Evolutionary conservation across 2,329 filamentous ascomycete species (phyloP).

Genomic region (Monosporascus ibericus): DNA sequence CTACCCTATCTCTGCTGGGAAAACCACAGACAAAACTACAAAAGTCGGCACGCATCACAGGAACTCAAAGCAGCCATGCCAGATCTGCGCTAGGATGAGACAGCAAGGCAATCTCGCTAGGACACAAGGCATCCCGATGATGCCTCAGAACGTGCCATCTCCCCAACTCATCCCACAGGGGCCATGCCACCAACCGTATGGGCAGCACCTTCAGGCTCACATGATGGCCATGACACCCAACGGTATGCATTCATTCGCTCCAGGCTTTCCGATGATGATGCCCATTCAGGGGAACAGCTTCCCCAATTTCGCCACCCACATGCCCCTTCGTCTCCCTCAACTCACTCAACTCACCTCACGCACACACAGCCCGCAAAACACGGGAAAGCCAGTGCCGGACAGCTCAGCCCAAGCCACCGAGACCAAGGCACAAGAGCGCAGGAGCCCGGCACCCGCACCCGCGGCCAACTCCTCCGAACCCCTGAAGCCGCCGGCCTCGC

Average conservation of each 20-base stretch:
- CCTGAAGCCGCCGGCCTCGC: conserved; percentile 17
- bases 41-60: conserved; percentile 4
- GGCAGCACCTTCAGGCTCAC: conserved; percentile 20
- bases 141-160: conserved; percentile 12
- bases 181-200: conserved; percentile 15
- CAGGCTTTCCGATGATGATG: conserved; percentile 21
- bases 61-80: conserved; percentile 22
- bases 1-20: neutral
- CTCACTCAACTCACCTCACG: conserved; percentile 2
- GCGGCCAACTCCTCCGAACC: conserved; percentile 2
- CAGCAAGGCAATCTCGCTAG: conserved; percentile 22
- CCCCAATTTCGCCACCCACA: conserved; percentile 9
- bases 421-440: neutral
- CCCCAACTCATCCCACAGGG: conserved; percentile 18
- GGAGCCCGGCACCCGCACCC: neutral
- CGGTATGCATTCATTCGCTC: conserved; percentile 13
- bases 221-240: conserved; percentile 18
- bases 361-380: no score
- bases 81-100: conserved; percentile 22
- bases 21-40: conserved; percentile 1
- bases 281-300: conserved; percentile 16
- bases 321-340: conserved; percentile 2
- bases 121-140: conserved; percentile 18
- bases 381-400: no score
- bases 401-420: no score